These are phyloP conservation scores for Geranium rotundifolium DNA, from an alignment of 345 rosid species.

Conservation along the genomic window DNA sequence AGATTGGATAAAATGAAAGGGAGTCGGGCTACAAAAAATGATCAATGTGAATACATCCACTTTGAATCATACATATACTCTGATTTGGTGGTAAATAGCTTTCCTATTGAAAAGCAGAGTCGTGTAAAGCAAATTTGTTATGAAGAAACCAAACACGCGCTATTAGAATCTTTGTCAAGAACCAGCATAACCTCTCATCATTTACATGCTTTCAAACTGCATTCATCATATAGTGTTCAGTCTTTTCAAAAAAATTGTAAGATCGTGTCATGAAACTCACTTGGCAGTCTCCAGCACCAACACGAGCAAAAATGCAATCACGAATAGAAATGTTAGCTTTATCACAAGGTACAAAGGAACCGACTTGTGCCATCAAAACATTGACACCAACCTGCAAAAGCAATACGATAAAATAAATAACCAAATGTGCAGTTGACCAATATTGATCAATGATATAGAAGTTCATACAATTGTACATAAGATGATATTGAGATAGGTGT, in stretches of 20 bases:
- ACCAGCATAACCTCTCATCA: too few species aligned
- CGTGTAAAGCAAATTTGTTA: too few species aligned
- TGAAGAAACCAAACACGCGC: too few species aligned
- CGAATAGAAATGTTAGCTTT: conserved; percentile 83
- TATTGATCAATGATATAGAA: not conserved
- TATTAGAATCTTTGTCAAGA: too few species aligned
- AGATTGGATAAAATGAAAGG: not conserved
- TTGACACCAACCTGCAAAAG: conserved; percentile 70
- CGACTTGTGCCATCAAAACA: conserved; percentile 97
- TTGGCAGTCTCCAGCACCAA: conserved; percentile 99
- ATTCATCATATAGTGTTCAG: not conserved
- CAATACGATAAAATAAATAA: conserved; percentile 1
- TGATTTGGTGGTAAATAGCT: too few species aligned
- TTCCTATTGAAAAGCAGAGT: too few species aligned
- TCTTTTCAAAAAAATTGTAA: not conserved
- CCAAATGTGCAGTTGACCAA: not conserved
- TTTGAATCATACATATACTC: too few species aligned
- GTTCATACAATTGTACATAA: not conserved
- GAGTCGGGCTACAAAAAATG: too few species aligned
- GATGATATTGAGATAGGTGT: not conserved
- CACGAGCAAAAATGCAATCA: conserved; percentile 96
- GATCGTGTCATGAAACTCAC: conserved; percentile 36
- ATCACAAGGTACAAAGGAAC: conserved; percentile 90
- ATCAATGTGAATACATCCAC: too few species aligned
- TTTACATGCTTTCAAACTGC: too few species aligned